phyloP scores from a whole-genome alignment of 345 rosid species.

The Erucastrum elatum region DNA sequence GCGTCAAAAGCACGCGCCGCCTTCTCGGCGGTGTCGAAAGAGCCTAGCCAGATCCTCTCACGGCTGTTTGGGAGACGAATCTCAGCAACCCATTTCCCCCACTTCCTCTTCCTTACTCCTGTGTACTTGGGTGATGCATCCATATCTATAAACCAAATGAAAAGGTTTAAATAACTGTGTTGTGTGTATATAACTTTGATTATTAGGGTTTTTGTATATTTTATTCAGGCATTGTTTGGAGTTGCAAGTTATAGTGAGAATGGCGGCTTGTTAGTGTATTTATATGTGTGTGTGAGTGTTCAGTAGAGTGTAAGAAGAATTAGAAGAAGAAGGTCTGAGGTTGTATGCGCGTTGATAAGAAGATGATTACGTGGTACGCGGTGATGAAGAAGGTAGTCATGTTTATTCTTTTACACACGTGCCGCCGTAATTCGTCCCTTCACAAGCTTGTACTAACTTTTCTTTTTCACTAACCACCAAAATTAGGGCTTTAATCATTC shows the following conservation, averaged over 20 bases:
- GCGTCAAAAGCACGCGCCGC: constrained; percentile 98
- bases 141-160: constrained; percentile 18
- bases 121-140: constrained; percentile 54
- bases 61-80: constrained; percentile 90
- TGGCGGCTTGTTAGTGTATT: constrained; percentile 34
- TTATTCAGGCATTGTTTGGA: constrained; percentile 3
- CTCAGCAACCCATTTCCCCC: constrained; percentile 98
- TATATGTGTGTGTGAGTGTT: constrained; percentile 24
- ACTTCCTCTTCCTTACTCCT: constrained; percentile 85
- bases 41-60: constrained; percentile 89
- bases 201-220: background rate
- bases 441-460: background rate
- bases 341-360: constrained; percentile 32
- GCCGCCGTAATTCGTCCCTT: constrained; percentile 14
- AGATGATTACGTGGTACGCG: constrained; percentile 38
- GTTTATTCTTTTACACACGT: constrained; percentile 27
- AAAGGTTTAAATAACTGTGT: background rate
- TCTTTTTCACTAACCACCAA: background rate
- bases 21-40: constrained; percentile 66
- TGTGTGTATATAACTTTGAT: background rate
- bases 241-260: constrained; percentile 25
- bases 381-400: background rate
- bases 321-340: constrained; percentile 26
- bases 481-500: background rate
- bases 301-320: background rate